Evolutionary conservation across 495 filamentous ascomycete species (phyloP), one percentile per base, ranked within the genome.

Genomic region (Echria macrotheca): DNA sequence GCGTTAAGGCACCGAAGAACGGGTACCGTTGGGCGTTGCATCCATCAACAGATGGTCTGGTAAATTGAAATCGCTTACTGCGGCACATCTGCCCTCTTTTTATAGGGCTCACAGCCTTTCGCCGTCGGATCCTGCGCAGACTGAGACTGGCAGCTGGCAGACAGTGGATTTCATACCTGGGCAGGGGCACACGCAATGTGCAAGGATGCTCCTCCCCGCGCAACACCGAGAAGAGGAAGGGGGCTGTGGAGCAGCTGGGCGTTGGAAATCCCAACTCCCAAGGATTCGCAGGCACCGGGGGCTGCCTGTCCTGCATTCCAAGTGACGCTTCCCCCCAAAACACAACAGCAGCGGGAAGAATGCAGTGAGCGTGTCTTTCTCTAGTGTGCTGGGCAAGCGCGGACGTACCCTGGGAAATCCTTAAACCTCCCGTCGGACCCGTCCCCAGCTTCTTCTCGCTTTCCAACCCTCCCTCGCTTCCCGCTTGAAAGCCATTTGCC

Each of bases 121-220:
- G 35, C 19, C 35, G n/a, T 24, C 15, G 21, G 14, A 17, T 17
- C 18, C 7, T 21, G 19, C 38, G 21, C 22, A 23, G 38, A 41
- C 24, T 21, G 6, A 21, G 18, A 41, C n/a, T 41, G 3, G 24
- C 22, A 21, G 38, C 21, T 22, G 33, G 32, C n/a, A 38, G 33
- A 15, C 22, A n/a, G 45, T 26, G 36, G 33, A 37, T 36, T 25
- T 33, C 11, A 21, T 19, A 15, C 22, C 46, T 48, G 38, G 46
- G 46, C 46, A 48, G 46, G 46, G 46, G 46, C 28, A 21, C 23
- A 48, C 23, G 35, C 46, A 39, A 48, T 47, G 42, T 28, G 24
- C 35, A 39, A 25, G 46, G 32, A 26, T 48, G 46, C 46, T 39
- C 46, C 35, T 29, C 24, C 23, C 23, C 33, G 23, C 19, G 23